These are phyloP conservation scores for Globisporangium paddicum DNA, from an alignment of 352 stramenopile species.

Conservation along the genomic window DNA sequence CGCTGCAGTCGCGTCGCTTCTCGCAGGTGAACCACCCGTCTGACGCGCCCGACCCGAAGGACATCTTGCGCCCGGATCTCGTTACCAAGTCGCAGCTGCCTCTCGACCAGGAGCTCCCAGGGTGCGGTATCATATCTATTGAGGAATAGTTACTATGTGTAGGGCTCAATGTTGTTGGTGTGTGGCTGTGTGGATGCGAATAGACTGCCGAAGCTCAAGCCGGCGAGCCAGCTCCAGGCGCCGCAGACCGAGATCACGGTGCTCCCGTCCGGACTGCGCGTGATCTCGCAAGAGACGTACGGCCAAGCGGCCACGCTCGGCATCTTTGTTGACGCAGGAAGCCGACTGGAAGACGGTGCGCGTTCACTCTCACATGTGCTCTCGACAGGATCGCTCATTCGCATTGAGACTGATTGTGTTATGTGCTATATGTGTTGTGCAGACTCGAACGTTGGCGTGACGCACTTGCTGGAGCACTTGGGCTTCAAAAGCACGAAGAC, in stretches of 20 bases:
- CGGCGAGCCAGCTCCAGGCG: conserved; percentile 71
- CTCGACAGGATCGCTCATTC: not conserved
- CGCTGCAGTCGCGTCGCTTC: conserved; percentile 29
- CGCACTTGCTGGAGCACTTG: conserved; percentile 93
- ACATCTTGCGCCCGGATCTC: conserved; percentile 54
- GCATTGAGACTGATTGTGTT: conserved; percentile 1
- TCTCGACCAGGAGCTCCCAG: conserved; percentile 55
- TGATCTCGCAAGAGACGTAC: conserved; percentile 97
- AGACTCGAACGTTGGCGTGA: conserved; percentile 82
- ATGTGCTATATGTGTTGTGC: no score
- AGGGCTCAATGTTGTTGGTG: no score
- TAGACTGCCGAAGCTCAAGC: conserved; percentile 78
- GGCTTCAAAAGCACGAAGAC: conserved; percentile 93
- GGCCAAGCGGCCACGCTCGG: conserved; percentile 93
- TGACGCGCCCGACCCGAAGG: conserved; percentile 26
- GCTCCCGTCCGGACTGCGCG: conserved; percentile 91
- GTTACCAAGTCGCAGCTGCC: conserved; percentile 47
- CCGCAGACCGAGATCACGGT: conserved; percentile 92
- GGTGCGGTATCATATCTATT: conserved; percentile 10
- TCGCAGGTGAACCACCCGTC: conserved; percentile 27
- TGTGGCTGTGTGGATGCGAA: not conserved
- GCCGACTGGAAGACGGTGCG: conserved; percentile 67
- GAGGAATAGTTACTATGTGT: not conserved
- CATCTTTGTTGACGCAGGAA: conserved; percentile 92
- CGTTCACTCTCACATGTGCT: not conserved